These are phyloP conservation scores for Trichoderma pleuroti DNA, from an alignment of 2,329 filamentous ascomycete species.

Conservation along the genomic window DNA sequence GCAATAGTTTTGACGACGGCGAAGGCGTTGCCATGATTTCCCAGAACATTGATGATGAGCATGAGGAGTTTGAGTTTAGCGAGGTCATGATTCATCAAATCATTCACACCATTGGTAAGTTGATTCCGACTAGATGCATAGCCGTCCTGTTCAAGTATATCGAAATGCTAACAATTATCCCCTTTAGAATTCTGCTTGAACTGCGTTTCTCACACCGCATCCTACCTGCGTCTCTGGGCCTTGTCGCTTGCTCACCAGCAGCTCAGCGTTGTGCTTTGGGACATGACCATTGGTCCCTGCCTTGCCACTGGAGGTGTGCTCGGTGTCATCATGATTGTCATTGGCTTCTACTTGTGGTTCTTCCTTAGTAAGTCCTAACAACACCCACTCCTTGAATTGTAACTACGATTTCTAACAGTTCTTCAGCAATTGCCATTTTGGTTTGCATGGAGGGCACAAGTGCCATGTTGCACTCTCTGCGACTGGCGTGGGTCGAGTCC, in stretches of 20 bases:
- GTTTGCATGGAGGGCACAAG: conserved; percentile 96
- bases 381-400: background rate
- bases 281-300: conserved; percentile 83
- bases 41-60: conserved; percentile 77
- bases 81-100: conserved; percentile 99
- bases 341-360: conserved; percentile 88
- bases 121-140: background rate
- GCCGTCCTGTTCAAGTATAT: background rate
- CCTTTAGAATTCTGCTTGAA: conserved; percentile 90
- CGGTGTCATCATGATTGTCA: conserved; percentile 76
- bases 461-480: conserved; percentile 88
- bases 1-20: conserved; percentile 59
- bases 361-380: conserved; percentile 53
- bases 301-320: conserved; percentile 62
- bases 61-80: conserved; percentile 95
- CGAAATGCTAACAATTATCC: background rate
- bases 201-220: conserved; percentile 97
- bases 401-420: conserved; percentile 25
- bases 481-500: conserved; percentile 94
- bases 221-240: conserved; percentile 97
- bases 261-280: conserved; percentile 92
- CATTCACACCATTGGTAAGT: conserved; percentile 94
- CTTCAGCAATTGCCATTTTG: conserved; percentile 55
- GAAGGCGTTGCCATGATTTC: conserved; percentile 87
- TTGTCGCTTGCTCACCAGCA: conserved; percentile 96